Base-by-base conservation (phyloP, 352 stramenopile species). In the Hyaloperonospora arabidopsidis region DNA sequence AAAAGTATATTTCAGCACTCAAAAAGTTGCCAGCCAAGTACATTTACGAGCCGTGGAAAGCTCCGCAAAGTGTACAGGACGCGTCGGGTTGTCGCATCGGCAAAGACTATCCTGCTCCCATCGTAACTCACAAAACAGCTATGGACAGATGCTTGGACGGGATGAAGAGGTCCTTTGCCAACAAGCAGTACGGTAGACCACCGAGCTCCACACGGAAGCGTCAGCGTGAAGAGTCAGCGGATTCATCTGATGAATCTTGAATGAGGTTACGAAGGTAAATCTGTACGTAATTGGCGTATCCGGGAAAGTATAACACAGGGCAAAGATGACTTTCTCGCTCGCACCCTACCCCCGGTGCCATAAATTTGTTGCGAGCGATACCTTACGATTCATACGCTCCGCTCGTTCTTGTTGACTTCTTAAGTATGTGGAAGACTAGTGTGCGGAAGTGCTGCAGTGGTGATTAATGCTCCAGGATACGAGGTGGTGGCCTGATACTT, bases 41-140 rank as follows among this genome's bases (percentile, higher is more conserved):
- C 68, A 98, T 98, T 46, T 98, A 98, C 66, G 93, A 98, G 62
- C 95, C 95, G 1, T 98, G 95, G 95, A 97, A 95, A 52, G 93
- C 95, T n/a, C 93, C 95, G 0, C 57, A 86, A 36, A 80, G 64
- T 22, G 78, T 97, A 29, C 91, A 97, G 49, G 70, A 91, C 18
- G 68, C 79, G 6, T 77, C 76, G 6, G 84, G 85, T 3, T 96
- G 87, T 52, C 65, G 95, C 15, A 84, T 97, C 21, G 95, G 93
- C 22, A 84, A 86, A 54, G 82, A 97, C 67, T 98, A 99, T 61
- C 95, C 96, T 5, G 82, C 89, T 51, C 93, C 89, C 2, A 97
- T 98, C 47, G 92, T 98, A 23, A 90, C 98, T 53, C 84, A 97
- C 66, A 93, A 94, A 59, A 84, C 76, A 1, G 80, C 87, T 17